Base-by-base conservation (phyloP, 345 rosid genomes). In the Turritis glabra region DNA sequence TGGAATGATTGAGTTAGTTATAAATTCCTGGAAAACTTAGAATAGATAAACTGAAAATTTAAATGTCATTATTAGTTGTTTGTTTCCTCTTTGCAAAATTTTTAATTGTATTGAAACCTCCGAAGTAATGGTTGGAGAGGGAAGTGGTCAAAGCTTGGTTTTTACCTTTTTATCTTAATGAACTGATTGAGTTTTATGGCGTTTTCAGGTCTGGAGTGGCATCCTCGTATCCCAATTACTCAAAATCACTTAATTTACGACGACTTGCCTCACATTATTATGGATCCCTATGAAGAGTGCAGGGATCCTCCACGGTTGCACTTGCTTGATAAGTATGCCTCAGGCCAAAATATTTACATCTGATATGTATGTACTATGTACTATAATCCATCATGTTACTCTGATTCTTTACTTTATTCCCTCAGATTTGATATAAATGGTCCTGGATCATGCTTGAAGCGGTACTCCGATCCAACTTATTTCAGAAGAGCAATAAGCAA, bases 251-350 rank as follows among this genome's bases (percentile, higher is more conserved):
- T 95, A 50, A 82, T 95, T 71, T 87, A 84, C 82, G 82, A 81
- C 72, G 99, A 92, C 79, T 83, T 95, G 79, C 99, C 97, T 4
- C 82, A 55, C 48, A 85, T 86, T 83, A 81, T 95, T 63, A 89
- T 92, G 97, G 96, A 95, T 72, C 84, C 93, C 2, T 95, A 92
- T 73, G 97, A 92, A 79, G 97, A 86, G 63, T 90, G 97, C 33
- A 84, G 80, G 47, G 90, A 87, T 80, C 92, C 92, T 73, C 99
- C 97, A 2, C 89, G 84, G 44, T 66, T 95, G 44, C 89, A 95
- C 64, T 67, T 92, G 80, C 97, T 95, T 67, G 99, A 95, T 84
- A 90, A 81, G 99, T 95, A 90, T 60, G 82, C 23, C 52, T 65
- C 58, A 43, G 10, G 50, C 23, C 14, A 27, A 46, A 44, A 22